Evolutionary conservation across 2,329 filamentous ascomycete genomes (phyloP).

Genomic region (Aspergillus ibericus): DNA sequence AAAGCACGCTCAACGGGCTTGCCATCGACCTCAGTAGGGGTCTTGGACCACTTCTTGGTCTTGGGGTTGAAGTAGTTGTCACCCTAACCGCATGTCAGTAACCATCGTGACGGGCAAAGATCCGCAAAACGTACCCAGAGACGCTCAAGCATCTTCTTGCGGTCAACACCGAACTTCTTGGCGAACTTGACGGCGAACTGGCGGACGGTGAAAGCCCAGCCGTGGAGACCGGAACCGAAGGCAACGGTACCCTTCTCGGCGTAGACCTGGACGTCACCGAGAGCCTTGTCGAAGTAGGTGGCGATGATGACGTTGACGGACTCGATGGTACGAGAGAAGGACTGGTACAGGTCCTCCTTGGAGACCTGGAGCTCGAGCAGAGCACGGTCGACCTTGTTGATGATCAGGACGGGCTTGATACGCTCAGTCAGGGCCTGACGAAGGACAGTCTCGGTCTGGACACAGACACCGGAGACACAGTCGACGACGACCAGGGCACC

Average conservation of each 20-base stretch:
- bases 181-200: slow-evolving; percentile 95
- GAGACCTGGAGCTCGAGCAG: slow-evolving; percentile 97
- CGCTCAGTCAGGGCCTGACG: slow-evolving; percentile 99
- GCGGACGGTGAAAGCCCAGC: slow-evolving; percentile 98
- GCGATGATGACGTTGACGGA: slow-evolving; percentile 99
- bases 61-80: slow-evolving; percentile 99
- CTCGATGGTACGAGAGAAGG: slow-evolving; percentile 99
- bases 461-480: slow-evolving; percentile 99
- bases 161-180: slow-evolving; percentile 99
- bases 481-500: slow-evolving; percentile 99
- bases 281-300: slow-evolving; percentile 94
- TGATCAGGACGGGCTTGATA: slow-evolving; percentile 99
- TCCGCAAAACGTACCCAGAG: slow-evolving; percentile 71
- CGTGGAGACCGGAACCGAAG: slow-evolving; percentile 99
- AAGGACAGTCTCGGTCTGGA: slow-evolving; percentile 99
- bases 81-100: slow-evolving; percentile 51
- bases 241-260: slow-evolving; percentile 96
- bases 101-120: slow-evolving; percentile 21
- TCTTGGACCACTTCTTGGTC: slow-evolving; percentile 99
- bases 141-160: slow-evolving; percentile 99
- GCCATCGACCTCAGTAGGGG: slow-evolving; percentile 71
- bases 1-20: slow-evolving; percentile 95
- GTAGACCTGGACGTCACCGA: slow-evolving; percentile 98
- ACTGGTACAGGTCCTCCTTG: slow-evolving; percentile 99
- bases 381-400: slow-evolving; percentile 99